A percentile compares a stretch with the other conserved stretches of the same genome.
These are phyloP conservation scores for Aspergillus japonicus DNA, from an alignment of 2,329 filamentous ascomycete species.

Conservation along the genomic window DNA sequence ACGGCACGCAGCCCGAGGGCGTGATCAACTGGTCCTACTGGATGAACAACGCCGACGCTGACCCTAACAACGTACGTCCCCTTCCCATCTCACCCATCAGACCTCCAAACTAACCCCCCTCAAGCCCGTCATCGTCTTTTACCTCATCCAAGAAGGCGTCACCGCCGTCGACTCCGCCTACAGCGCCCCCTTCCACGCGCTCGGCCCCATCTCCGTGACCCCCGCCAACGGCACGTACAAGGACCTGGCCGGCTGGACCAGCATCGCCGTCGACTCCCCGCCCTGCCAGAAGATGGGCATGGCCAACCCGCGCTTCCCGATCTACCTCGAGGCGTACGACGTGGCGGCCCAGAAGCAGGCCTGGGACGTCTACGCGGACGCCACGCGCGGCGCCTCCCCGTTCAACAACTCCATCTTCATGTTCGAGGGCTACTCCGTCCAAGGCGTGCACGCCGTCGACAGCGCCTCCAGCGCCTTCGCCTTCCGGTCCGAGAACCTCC, in stretches of 20 bases:
- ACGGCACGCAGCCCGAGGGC: constrained; percentile 45
- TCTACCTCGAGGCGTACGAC: constrained; percentile 46
- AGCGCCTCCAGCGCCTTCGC: constrained; percentile 46
- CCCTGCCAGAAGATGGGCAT: constrained; percentile 46
- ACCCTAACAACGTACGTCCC: constrained; percentile 26
- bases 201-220: constrained; percentile 40
- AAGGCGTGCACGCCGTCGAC: constrained; percentile 44
- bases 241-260: constrained; percentile 48
- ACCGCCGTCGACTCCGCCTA: constrained; percentile 42
- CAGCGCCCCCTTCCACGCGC: constrained; percentile 45
- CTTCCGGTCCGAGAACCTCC: constrained; percentile 47
- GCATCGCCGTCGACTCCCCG: constrained; percentile 36
- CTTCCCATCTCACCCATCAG: neutral
- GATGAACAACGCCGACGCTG: constrained; percentile 25
- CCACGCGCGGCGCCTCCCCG: constrained; percentile 29
- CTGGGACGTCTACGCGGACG: constrained; percentile 40
- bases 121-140: constrained; percentile 32
- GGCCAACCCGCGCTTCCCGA: constrained; percentile 47
- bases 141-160: constrained; percentile 37
- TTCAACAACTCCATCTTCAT: constrained; percentile 51
- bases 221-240: constrained; percentile 44
- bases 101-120: neutral
- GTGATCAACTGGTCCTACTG: constrained; percentile 51
- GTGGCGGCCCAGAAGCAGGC: constrained; percentile 35
- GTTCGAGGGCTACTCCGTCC: constrained; percentile 56